Base-by-base conservation (phyloP, 2,329 filamentous ascomycete species). In the Colletotrichum aenigma region DNA sequence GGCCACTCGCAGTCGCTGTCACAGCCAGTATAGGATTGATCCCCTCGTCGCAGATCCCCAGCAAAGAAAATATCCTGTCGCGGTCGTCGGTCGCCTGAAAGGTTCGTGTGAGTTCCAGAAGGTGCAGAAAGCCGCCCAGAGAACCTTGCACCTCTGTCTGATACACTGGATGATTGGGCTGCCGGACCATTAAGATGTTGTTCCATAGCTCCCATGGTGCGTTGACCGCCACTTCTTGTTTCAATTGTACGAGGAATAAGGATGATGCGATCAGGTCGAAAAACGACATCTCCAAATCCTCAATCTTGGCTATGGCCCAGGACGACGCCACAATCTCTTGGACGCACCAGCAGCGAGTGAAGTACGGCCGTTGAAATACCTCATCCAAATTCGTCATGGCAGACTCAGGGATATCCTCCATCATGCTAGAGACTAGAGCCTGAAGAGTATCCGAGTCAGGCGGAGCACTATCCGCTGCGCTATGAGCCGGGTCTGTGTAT, bases 261-360 rank as follows among this genome's bases (percentile, higher is more conserved):
- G 68, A 48, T 15, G 62, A 74, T 10, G 73, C 52, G 36, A 58
- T 73, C 18, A 75, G 28, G 28, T 75, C 70, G 38, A 75, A 74
- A 16, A 75, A 75, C n/a, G 73, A 65, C 70, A 74, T 69, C 30
- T 75, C 73, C 38, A 68, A n/a, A 12, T 69, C 58, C 36, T 75
- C 73, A 28, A 72, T 67, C 62, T 75, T 75, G 38, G 73, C 73
- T n/a, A 74, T 64, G 9, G 73, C 70, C 55, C 69, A 56, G 15
- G 73, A 48, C 24, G 38, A 75, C 15, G 43, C 70, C 55, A 73
- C 70, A 9, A 69, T 34, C 38, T 75, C 73, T n/a, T 74, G 73
- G 6, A 74, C 32, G 38, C 73, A 75, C 73, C 70, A 75, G 58
- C 73, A 75, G 21, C 70, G 70, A 10, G 18, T 68, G n/a, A 74